Evolutionary conservation across 768 basidiomycete genomes (phyloP).

Genomic region (Gyrodon lividus): DNA sequence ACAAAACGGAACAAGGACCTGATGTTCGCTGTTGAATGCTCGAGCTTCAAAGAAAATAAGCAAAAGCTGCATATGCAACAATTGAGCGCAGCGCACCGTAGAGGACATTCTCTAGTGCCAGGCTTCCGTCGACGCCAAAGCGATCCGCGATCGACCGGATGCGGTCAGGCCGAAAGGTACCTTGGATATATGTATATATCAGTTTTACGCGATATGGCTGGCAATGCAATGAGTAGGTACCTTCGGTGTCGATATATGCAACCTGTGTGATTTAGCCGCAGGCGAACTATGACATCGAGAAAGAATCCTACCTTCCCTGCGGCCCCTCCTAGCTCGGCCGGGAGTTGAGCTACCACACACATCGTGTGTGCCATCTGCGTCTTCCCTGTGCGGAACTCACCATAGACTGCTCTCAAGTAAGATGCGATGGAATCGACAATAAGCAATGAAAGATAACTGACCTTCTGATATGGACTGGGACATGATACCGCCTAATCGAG

Average conservation of each 20-base stretch:
- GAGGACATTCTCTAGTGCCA: conserved; percentile 88
- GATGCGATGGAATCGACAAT: background rate
- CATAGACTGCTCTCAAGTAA: conserved; percentile 62
- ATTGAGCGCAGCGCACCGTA: conserved; percentile 52
- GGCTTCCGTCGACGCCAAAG: conserved; percentile 87
- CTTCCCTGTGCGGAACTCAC: conserved; percentile 95
- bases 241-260: conserved; percentile 92
- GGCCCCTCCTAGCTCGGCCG: conserved; percentile 86
- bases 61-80: background rate
- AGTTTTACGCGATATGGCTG: conserved; percentile 15
- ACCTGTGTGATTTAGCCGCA: conserved; percentile 45
- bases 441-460: conserved; percentile 18
- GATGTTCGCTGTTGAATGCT: conserved; percentile 91
- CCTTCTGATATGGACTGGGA: conserved; percentile 96
- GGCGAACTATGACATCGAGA: conserved; percentile 2
- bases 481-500: conserved; percentile 69
- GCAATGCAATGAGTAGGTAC: conserved; percentile 26
- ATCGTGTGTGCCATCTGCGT: conserved; percentile 96
- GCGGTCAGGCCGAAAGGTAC: conserved; percentile 94
- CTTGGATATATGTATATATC: conserved; percentile 36
- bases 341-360: conserved; percentile 87
- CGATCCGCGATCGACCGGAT: conserved; percentile 88
- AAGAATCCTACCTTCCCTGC: conserved; percentile 73
- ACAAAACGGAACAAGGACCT: conserved; percentile 43
- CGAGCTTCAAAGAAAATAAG: conserved; percentile 52